Percentiles rank a stretch among this genome's conserved stretches.
phyloP scores from a whole-genome alignment of 192 early-diverging fungal genomes.

The Backusella sp. region DNA sequence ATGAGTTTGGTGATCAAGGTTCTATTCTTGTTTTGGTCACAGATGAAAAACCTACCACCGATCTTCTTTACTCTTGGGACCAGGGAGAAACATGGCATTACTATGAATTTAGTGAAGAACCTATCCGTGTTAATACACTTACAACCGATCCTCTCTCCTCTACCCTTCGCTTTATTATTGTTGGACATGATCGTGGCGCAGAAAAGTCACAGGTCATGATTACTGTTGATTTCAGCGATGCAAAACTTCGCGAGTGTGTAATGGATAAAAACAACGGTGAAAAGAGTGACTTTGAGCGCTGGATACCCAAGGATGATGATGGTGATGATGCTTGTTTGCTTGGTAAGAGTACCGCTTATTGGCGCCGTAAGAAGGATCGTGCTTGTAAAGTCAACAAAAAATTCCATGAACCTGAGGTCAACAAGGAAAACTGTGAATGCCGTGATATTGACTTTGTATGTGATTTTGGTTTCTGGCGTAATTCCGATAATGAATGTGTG shows the following conservation, averaged over 20 bases:
- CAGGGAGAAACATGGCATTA: slow-evolving; percentile 74
- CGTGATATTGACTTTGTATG: slow-evolving; percentile 84
- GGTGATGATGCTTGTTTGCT: slow-evolving; percentile 64
- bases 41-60: slow-evolving; percentile 68
- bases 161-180: slow-evolving; percentile 72
- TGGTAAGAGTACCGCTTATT: slow-evolving; percentile 61
- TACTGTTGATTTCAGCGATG: slow-evolving; percentile 59
- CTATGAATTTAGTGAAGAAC: slow-evolving; percentile 55
- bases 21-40: slow-evolving; percentile 74
- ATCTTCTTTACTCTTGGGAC: slow-evolving; percentile 72
- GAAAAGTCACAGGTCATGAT: slow-evolving; percentile 37
- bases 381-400: slow-evolving; percentile 69
- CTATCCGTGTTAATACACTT: slow-evolving; percentile 61
- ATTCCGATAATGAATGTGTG: slow-evolving; percentile 64
- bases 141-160: slow-evolving; percentile 63
- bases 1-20: slow-evolving; percentile 94
- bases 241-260: slow-evolving; percentile 42
- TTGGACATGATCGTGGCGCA: slow-evolving; percentile 46
- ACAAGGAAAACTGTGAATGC: slow-evolving; percentile 68
- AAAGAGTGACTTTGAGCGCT: slow-evolving; percentile 87
- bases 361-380: slow-evolving; percentile 70
- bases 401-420: slow-evolving; percentile 53
- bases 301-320: slow-evolving; percentile 71
- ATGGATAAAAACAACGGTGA: slow-evolving; percentile 47
- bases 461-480: slow-evolving; percentile 78